Evolutionary conservation across 768 basidiomycete genomes (phyloP), one percentile per base, ranked within the genome.

Genomic region (Boletales sp.): DNA sequence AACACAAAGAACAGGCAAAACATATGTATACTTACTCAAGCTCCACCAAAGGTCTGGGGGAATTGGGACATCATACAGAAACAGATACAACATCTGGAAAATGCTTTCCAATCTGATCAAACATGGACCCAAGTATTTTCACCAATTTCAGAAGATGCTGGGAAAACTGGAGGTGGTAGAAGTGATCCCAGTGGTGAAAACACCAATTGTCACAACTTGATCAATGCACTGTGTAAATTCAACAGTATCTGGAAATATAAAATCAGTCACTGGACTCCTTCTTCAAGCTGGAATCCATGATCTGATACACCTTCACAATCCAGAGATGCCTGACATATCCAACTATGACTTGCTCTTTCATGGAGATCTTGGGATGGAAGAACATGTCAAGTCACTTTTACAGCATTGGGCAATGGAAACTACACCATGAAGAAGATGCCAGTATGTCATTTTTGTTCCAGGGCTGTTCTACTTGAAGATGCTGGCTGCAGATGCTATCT

Each of bases 401-500:
- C 45, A 38, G 3, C 11, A 5, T 4, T 18, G 18, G 4, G 11
- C 48, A 32, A 53, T 53, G 8, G 45, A 53, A 21, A 5, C 0
- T 2, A 24, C 38, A 30, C 59, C 67, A 0, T 67, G 60, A 59
- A 42, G 43, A 2, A 57, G 67, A 0, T 50, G 69, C 3, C 70
- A 74, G 32, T 60, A 51, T 34, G 45, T 73, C 1, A 50, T 76
- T 0, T 72, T 64, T 40, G 51, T 74, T 2, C 52, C 57, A 1
- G 71, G 69, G 0, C 43, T 72, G 0, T 74, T 74, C 42, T 70
- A 70, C 51, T 46, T 67, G 17, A 70, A 67, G 47, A 71, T 71
- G 61, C 64, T 68, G 0, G 46, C 45, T 17, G 58, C 57, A 0
- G 64, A 71, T 43, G 57, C 60, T 0, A 15, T 63, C 0, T 64